Percentiles rank a stretch among this genome's conserved stretches.
These are phyloP conservation scores for Naganishia vaughanmartiniae DNA, from an alignment of 768 basidiomycete genomes.

Conservation along the genomic window DNA sequence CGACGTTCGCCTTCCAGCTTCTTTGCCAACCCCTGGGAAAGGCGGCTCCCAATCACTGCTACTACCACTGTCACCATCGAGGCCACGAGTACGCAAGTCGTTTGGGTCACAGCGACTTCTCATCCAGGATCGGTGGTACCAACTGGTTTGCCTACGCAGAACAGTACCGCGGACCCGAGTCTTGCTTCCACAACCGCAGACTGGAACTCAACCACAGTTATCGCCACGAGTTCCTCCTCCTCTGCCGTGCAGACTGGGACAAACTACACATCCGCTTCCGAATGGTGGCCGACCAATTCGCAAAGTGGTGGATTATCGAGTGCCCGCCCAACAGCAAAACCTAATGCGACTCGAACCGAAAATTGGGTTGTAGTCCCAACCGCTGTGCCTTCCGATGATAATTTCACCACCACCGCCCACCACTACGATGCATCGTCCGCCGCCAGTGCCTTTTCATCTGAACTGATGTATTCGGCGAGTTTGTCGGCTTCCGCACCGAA, in stretches of 20 bases:
- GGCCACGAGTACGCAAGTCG: constrained; percentile 42
- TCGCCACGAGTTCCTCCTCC: not conserved
- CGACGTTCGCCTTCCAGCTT: constrained; percentile 23
- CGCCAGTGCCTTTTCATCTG: not conserved
- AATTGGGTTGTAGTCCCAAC: constrained; percentile 5
- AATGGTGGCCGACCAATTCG: constrained; percentile 11
- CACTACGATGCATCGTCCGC: constrained; percentile 18
- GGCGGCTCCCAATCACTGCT: constrained; percentile 45
- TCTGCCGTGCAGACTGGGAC: constrained; percentile 11
- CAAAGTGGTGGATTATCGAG: not conserved
- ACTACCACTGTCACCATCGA: constrained; percentile 46
- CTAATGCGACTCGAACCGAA: constrained; percentile 15
- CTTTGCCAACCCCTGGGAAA: constrained; percentile 23
- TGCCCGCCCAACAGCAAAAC: not conserved
- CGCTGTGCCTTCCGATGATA: not conserved
- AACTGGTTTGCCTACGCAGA: not conserved
- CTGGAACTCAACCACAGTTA: not conserved
- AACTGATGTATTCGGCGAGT: not conserved
- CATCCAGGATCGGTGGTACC: constrained; percentile 1
- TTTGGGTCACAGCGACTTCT: constrained; percentile 38
- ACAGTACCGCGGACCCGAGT: not conserved
- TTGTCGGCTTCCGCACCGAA: constrained; percentile 3
- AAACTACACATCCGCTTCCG: constrained; percentile 6
- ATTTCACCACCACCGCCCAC: constrained; percentile 4
- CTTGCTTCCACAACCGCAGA: not conserved